Base-by-base conservation (phyloP, 2,329 filamentous ascomycete genomes). In the Aureobasidium sp. region DNA sequence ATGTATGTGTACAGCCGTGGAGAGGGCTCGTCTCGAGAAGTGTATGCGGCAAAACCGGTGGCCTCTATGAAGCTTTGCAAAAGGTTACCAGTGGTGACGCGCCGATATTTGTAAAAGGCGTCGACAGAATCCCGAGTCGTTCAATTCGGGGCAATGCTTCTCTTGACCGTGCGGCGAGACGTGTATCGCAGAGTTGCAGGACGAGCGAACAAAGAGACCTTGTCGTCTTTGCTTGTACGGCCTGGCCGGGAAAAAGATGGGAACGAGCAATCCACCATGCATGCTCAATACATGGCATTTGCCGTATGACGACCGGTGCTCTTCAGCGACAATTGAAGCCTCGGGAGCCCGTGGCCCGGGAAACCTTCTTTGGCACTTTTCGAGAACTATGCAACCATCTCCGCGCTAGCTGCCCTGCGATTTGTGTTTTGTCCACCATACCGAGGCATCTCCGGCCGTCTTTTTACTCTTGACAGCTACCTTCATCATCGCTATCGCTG, bases 301-400 rank as follows among this genome's bases (percentile, higher is more conserved):
- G 56, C 56, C 56, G 56, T 39, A 59, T 49, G 56, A 59, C 44
- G 56, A 49, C 25, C 42, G 56, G 27, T 59, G 56, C 56, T 59
- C 36, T 41, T 25, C 51, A 41, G 55, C 55, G 41, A 25, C 31
- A 7, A 11, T 27, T 15, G 44, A 59, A 59, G 56, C 56, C 56
- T 59, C 56, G 56, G 56, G 17, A 27, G 41, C n/a, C 31, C 55
- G 37, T 42, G 27, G 5, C 29, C 55, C 55, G 41, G 12, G 42
- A 58, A 59, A 59, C 56, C 56, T 59, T 59, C 36, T 37, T 49
- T 47, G 55, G 39, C 27, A 31, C 34, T 59, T 59, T 25, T 37
- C 27, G 34, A 59, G 44, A 59, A 59, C 55, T 25, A 47, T 37
- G 31, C 14, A 20, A 17, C 31, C 34, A 59, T 59, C 56, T 59